Conservation (phyloP, 371 early-diverging fungal species). For the Rhizopus sp. region DNA sequence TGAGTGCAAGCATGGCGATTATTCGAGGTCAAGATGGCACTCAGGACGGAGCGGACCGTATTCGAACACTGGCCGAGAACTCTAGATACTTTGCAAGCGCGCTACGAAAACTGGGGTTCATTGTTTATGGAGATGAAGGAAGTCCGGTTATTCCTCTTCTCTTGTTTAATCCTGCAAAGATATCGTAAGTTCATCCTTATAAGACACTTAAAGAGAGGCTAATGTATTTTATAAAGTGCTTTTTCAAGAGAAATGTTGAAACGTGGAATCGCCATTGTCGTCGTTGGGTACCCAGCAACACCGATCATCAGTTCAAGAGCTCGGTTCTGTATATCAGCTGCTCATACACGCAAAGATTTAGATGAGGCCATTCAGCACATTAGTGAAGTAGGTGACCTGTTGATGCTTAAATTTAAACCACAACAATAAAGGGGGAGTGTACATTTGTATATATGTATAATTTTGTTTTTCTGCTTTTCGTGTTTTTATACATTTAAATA, state of each 20-base stretch:
- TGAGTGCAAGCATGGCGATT: conserved; percentile 86
- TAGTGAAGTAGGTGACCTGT: conserved; percentile 60
- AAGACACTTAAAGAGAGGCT: not conserved
- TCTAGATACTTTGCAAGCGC: conserved; percentile 82
- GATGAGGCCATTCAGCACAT: conserved; percentile 59
- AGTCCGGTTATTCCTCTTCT: conserved; percentile 98
- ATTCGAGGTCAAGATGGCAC: conserved; percentile 67
- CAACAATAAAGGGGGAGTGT: not conserved
- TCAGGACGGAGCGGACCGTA: conserved; percentile 79
- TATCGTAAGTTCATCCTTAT: conserved; percentile 59
- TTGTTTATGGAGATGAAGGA: conserved; percentile 92
- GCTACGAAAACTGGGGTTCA: conserved; percentile 91
- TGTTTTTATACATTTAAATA: not conserved
- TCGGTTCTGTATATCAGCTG: conserved; percentile 96
- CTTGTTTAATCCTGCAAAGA: conserved; percentile 97
- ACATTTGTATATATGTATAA: no score
- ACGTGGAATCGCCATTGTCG: conserved; percentile 96
- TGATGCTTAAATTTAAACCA: conserved; percentile 50
- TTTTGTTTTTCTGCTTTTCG: no score
- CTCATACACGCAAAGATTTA: conserved; percentile 97
- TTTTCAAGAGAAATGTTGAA: conserved; percentile 93
- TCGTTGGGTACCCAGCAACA: conserved; percentile 98
- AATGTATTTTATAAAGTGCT: conserved; percentile 49
- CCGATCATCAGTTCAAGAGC: conserved; percentile 97
- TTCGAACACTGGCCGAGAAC: conserved; percentile 88